A percentile compares a stretch with the other conserved stretches of the same genome.
These are phyloP conservation scores for Termitomyces heimii DNA, from an alignment of 768 basidiomycete species.

Conservation along the genomic window DNA sequence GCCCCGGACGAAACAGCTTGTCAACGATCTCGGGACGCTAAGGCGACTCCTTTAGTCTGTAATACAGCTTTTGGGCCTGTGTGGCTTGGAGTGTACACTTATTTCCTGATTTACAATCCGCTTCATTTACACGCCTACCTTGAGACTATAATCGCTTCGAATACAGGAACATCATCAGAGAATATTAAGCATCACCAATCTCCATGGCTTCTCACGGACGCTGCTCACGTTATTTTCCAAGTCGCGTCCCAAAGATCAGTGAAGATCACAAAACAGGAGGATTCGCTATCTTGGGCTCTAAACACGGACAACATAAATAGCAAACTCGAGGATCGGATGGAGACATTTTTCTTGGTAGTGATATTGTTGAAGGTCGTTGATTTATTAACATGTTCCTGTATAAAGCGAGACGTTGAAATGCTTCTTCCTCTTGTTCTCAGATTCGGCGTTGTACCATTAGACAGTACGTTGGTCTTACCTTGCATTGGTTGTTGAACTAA, in stretches of 20 bases:
- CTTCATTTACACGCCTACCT: slow-evolving; percentile 89
- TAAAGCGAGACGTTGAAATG: slow-evolving; percentile 93
- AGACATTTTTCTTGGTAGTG: slow-evolving; percentile 90
- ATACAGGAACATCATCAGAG: slow-evolving; percentile 39
- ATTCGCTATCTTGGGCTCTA: slow-evolving; percentile 29
- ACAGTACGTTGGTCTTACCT: slow-evolving; percentile 44
- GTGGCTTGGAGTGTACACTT: slow-evolving; percentile 36
- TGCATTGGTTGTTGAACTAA: background rate
- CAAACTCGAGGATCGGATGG: slow-evolving; percentile 83
- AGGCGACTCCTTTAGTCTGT: slow-evolving; percentile 76
- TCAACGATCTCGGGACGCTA: slow-evolving; percentile 80
- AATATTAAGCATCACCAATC: slow-evolving; percentile 60
- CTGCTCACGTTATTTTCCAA: slow-evolving; percentile 82
- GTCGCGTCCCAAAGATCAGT: slow-evolving; percentile 39
- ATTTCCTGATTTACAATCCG: slow-evolving; percentile 85
- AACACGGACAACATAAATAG: slow-evolving; percentile 65
- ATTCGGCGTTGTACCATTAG: slow-evolving; percentile 65
- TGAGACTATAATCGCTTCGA: slow-evolving; percentile 74
- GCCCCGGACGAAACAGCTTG: slow-evolving; percentile 85
- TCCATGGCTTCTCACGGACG: slow-evolving; percentile 90
- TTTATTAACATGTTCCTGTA: background rate
- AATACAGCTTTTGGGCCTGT: background rate
- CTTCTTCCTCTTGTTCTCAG: slow-evolving; percentile 84
- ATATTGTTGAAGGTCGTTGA: background rate
- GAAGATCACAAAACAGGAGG: slow-evolving; percentile 25